Evolutionary conservation across 305 asterid species (phyloP), one percentile per base, ranked within the genome.

Genomic region (Ajuga reptans): DNA sequence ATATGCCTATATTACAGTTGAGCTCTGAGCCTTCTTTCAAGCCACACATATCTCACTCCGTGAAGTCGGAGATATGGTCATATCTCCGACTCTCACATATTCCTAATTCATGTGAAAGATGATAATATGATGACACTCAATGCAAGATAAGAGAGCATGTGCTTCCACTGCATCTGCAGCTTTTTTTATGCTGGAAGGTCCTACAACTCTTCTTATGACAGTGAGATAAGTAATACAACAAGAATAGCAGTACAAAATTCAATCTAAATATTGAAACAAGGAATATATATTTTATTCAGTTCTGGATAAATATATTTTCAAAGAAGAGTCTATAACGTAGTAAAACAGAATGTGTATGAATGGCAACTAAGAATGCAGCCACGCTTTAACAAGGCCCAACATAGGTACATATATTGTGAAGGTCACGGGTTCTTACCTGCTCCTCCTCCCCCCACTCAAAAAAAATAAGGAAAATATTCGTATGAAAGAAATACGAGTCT

Each of bases 401-500:
- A 36, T 72, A 53, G 63, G 52, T 68, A 75, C 68, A 73, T 36
- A 29, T 43, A 37, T 16, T n/a, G 46, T 17, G 66, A 37, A 34
- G 11, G 60, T n/a, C n/a, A n/a, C n/a, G n/a, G n/a, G n/a, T n/a
- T n/a, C n/a, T n/a, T n/a, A n/a, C n/a, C n/a, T n/a, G n/a, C n/a
- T n/a, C n/a, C n/a, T n/a, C n/a, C n/a, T n/a, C n/a, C n/a, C n/a
- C n/a, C n/a, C n/a, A n/a, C n/a, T n/a, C n/a, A n/a, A n/a, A n/a
- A n/a, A n/a, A n/a, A n/a, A n/a, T n/a, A n/a, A n/a, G n/a, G n/a
- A n/a, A 59, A 72, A 29, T 69, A 29, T 70, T 58, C 31, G 45
- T 76, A 21, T 50, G 78, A 52, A 79, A 72, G 75, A 78, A 79
- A 68, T 67, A 14, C 5, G 49, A 45, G 57, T 45, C 60, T 55